Base-by-base conservation (phyloP, 371 early-diverging fungal species). In the Mucor circinelloides region DNA sequence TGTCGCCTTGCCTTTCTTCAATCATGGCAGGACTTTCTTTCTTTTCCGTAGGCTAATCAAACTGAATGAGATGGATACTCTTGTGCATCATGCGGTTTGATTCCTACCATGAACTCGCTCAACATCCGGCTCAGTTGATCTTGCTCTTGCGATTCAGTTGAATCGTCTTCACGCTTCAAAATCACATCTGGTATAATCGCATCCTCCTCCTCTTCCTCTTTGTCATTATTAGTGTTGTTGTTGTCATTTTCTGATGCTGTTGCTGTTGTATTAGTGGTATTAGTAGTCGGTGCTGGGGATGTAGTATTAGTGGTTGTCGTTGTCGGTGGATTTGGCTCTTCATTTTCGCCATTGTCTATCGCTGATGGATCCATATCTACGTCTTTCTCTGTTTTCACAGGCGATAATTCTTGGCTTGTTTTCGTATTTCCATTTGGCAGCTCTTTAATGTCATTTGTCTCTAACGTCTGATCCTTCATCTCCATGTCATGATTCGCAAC, bases 1-100 rank as follows among this genome's bases (percentile, higher is more conserved):
- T 91, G 44, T 85, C 55, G 6, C 94, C 96, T 54, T 66, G 72
- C 69, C 69, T 77, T 72, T 76, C 82, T 73, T 70, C 68, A 15
- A 61, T 32, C 74, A 74, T 74, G 10, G 74, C 74, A 17, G 70
- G 62, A n/a, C 64, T 70, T 25, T 70, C 71, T 50, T 70, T 70
- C 32, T 56, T 67, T 30, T 67, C 68, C 13, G 48, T 13, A 4
- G 69, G 64, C 71, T 58, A 23, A 25, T 46, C 4, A 17, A 8
- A n/a, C n/a, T 7, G n/a, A 2, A 13, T 48, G 10, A 50, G 36
- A 52, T 25, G 52, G 13, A 56, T 8, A 13, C 19, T 30, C 7
- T n/a, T 40, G 28, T 40, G 7, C 0, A 34, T n/a, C 1, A n/a
- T 19, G 5, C 27, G 17, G 32, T 21, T 28, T 17, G 31, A 13